Percentiles rank a stretch among this genome's conserved stretches.
Conservation (phyloP, 1,284 basidiomycete species). For the Pterulicium gracile region DNA sequence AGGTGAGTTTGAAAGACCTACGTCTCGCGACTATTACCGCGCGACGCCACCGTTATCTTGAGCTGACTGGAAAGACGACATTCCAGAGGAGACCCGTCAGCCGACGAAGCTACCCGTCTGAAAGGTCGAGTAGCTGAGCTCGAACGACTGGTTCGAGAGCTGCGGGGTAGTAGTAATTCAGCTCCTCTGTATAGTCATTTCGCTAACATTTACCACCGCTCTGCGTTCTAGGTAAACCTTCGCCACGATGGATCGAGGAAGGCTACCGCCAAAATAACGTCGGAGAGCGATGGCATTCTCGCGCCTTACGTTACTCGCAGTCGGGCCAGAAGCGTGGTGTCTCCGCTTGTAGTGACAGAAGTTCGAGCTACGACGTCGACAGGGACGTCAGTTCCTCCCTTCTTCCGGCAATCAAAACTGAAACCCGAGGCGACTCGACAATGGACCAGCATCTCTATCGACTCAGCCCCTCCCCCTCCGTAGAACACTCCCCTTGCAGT, state of each 20-base stretch:
- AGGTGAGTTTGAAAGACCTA: constrained; percentile 31
- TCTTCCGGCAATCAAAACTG: constrained; percentile 50
- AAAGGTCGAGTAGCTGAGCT: constrained; percentile 82
- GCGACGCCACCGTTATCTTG: too few relatives aligned
- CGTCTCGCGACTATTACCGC: constrained; percentile 11
- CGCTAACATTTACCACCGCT: constrained; percentile 2
- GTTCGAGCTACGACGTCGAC: constrained; percentile 17
- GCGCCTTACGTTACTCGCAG: constrained; percentile 53
- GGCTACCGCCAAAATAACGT: constrained; percentile 64
- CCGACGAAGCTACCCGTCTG: constrained; percentile 75
- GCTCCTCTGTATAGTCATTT: constrained; percentile 1
- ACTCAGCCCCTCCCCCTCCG: constrained; percentile 44
- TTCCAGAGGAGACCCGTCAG: constrained; percentile 68
- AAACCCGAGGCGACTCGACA: constrained; percentile 34
- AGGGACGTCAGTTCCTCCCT: constrained; percentile 26
- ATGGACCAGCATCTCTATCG: constrained; percentile 39
- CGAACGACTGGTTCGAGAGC: constrained; percentile 77
- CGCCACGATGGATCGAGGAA: constrained; percentile 69
- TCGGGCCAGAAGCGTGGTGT: constrained; percentile 27
- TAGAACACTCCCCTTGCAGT: constrained; percentile 27
- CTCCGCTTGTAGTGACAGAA: constrained; percentile 25
- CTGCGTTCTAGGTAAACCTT: constrained; percentile 54
- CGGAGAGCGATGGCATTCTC: constrained; percentile 76
- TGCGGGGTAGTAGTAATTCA: constrained; percentile 42
- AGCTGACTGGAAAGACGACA: neutral